These are phyloP conservation scores for Chlamydomonas incerta DNA, from an alignment of 139 green algal genomes.

Conservation along the genomic window DNA sequence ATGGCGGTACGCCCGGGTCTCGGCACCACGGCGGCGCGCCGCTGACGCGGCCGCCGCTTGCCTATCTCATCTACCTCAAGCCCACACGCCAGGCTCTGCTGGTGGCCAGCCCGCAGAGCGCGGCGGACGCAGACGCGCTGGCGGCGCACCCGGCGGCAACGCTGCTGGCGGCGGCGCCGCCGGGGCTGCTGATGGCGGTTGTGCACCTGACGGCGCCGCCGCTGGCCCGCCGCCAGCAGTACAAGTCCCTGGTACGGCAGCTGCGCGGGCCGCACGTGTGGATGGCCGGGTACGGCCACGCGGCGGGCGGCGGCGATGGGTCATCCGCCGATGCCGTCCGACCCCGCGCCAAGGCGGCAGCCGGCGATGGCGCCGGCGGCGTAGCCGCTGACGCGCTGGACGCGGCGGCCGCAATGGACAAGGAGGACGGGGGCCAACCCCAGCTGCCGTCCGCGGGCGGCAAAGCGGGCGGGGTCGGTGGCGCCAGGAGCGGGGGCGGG, in stretches of 20 bases:
- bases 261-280: slow-evolving; percentile 59
- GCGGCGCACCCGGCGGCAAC: not conserved
- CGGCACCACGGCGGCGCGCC: not conserved
- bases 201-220: slow-evolving; percentile 46
- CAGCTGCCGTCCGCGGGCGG: too few species aligned
- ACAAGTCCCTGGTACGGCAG: not conserved
- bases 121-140: not conserved
- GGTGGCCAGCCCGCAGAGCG: not conserved
- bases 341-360: too few species aligned
- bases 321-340: too few species aligned
- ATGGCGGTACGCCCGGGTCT: too few species aligned
- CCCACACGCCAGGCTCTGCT: slow-evolving; percentile 5
- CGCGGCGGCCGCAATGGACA: too few species aligned
- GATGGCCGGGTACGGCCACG: not conserved
- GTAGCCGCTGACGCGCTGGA: too few species aligned
- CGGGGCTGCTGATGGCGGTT: slow-evolving; percentile 39
- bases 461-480: too few species aligned
- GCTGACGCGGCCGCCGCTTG: not conserved
- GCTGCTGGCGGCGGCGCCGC: slow-evolving; percentile 21
- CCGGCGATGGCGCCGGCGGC: too few species aligned
- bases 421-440: too few species aligned
- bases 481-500: too few species aligned
- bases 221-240: not conserved
- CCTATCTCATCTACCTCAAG: slow-evolving; percentile 9
- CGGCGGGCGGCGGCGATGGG: not conserved